These are phyloP conservation scores for Hypoxylon fuscum DNA, from an alignment of 495 filamentous ascomycete species.

Conservation along the genomic window DNA sequence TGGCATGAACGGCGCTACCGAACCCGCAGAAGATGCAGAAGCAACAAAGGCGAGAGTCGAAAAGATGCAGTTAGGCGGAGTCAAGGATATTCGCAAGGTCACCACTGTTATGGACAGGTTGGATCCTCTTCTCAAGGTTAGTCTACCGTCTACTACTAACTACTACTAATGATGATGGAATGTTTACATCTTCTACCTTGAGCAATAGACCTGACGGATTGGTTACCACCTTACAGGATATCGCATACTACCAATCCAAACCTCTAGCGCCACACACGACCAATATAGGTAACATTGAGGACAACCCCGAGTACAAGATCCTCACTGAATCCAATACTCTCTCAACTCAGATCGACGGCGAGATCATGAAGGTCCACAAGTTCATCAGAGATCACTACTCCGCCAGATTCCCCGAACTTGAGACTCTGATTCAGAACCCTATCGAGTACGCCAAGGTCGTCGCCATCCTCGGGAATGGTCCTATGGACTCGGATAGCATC, in stretches of 20 bases:
- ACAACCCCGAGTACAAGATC: conserved; percentile 86
- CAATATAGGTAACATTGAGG: conserved; percentile 78
- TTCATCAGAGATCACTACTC: conserved; percentile 96
- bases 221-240: conserved; percentile 69
- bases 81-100: conserved; percentile 79
- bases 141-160: conserved; percentile 44
- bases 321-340: conserved; percentile 84
- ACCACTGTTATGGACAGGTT: conserved; percentile 79
- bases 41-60: conserved; percentile 77
- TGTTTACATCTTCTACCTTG: conserved; percentile 58
- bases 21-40: conserved; percentile 68
- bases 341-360: conserved; percentile 88
- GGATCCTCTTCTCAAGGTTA: conserved; percentile 80
- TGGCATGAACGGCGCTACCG: conserved; percentile 52
- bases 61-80: conserved; percentile 76
- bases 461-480: conserved; percentile 90
- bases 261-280: conserved; percentile 69
- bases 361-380: conserved; percentile 94
- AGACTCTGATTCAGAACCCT: conserved; percentile 89
- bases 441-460: conserved; percentile 97
- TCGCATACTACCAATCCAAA: conserved; percentile 74
- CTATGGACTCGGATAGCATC: conserved; percentile 84
- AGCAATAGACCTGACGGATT: conserved; percentile 67
- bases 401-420: conserved; percentile 92
- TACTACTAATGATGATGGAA: conserved; percentile 40